phyloP scores from a whole-genome alignment of 2,329 filamentous ascomycete genomes.

The Apiospora sp. region DNA sequence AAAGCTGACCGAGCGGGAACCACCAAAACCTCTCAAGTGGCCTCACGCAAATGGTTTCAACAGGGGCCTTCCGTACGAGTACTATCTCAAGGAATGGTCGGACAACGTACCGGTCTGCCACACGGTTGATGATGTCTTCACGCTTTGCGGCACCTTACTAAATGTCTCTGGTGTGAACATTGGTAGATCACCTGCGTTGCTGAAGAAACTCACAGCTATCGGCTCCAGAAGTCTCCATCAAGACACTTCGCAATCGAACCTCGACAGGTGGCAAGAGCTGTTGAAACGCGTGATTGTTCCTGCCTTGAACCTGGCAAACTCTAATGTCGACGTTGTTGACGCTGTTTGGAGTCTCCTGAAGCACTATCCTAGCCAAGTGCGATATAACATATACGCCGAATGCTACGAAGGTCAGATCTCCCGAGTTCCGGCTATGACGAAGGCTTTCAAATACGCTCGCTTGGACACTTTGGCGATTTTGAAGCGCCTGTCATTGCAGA shows the following conservation, averaged over 20 bases:
- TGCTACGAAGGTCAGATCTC: slow-evolving; percentile 87
- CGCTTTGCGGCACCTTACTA: slow-evolving; percentile 82
- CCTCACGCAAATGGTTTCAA: slow-evolving; percentile 83
- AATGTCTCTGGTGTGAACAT: slow-evolving; percentile 90
- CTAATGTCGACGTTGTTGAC: slow-evolving; percentile 84
- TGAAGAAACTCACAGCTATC: slow-evolving; percentile 86
- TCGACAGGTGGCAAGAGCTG: slow-evolving; percentile 82
- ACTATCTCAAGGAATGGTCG: slow-evolving; percentile 97
- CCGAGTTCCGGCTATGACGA: slow-evolving; percentile 77
- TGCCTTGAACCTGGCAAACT: slow-evolving; percentile 83
- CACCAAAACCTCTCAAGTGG: slow-evolving; percentile 81
- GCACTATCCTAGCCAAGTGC: slow-evolving; percentile 75
- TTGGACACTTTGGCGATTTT: slow-evolving; percentile 85
- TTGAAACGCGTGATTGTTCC: slow-evolving; percentile 87
- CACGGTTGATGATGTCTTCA: slow-evolving; percentile 88
- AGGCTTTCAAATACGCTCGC: slow-evolving; percentile 78
- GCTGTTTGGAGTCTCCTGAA: slow-evolving; percentile 86
- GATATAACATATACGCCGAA: slow-evolving; percentile 91
- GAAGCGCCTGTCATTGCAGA: slow-evolving; percentile 89
- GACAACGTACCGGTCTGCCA: slow-evolving; percentile 94
- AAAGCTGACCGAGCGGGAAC: slow-evolving; percentile 63
- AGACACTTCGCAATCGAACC: slow-evolving; percentile 75
- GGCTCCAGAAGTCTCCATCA: slow-evolving; percentile 77
- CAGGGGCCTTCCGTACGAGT: slow-evolving; percentile 83
- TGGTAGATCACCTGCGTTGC: slow-evolving; percentile 79